Evolutionary conservation across 2,329 filamentous ascomycete species (phyloP), one percentile per base, ranked within the genome.

Genomic region (Ceratocystis destructans): DNA sequence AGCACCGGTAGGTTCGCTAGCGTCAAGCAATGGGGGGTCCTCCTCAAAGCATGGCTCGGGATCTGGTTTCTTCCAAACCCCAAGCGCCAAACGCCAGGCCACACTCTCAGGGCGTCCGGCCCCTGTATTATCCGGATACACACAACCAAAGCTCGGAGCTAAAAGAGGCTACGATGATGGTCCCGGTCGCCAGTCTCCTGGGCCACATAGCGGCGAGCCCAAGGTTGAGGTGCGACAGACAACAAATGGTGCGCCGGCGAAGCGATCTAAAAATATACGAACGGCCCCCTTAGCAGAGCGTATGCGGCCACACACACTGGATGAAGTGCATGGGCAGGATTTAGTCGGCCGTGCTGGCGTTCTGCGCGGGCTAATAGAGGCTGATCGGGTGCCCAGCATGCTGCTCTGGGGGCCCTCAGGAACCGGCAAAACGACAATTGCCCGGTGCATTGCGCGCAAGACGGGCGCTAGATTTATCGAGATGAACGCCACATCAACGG

Each of bases 371-470:
- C 81, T 97, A 68, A 95, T 99, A 70, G 89, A 96, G 72, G 82
- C 87, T 68, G 87, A 94, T 72, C 83, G 88, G 4, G 85, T 97
- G 41, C 93, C 94, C 0, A 96, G 90, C 15, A 96, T 99, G 90
- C 91, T 99, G 50, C 79, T 99, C 15, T 99, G 94, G 89, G 89
- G 89, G 41, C 83, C 83, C 0, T 86, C 88, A 0, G 89, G 89
- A 25, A 92, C 88, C 0, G 89, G 89, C 69, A 94, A 94, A 78
- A 94, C 89, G 2, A 94, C 94, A 0, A 96, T 99, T 71, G 94
- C 94, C 22, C 81, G 94, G 3, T 89, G 96, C 62, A 90, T 99
- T 68, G 90, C 94, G 2, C 84, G 86, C 17, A 87, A 86, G 73
- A 90, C 90, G 0, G 90, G 88, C 7, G 87, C 87, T 65, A 84